These are phyloP conservation scores for Cydonia oblonga DNA, from an alignment of 331 rosid genomes.

Conservation along the genomic window DNA sequence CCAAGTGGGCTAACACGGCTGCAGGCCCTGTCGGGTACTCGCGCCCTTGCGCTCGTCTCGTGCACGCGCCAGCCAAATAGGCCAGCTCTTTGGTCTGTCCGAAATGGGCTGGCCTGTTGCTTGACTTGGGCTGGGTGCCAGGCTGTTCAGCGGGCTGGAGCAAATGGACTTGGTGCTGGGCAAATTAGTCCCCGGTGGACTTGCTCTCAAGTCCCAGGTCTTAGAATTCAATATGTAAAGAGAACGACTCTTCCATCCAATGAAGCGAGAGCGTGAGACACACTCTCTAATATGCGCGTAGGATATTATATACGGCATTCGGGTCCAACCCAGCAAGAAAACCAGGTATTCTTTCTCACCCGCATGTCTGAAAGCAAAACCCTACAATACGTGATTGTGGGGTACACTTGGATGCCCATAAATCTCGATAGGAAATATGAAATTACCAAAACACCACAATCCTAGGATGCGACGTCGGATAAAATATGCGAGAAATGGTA, in stretches of 20 bases:
- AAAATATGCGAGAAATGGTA: not conserved
- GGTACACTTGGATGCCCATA: conserved; percentile 9
- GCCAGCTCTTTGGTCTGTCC: no score
- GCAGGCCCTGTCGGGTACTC: no score
- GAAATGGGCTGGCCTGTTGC: no score
- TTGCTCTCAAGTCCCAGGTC: no score
- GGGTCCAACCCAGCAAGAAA: conserved; percentile 12
- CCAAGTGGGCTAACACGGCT: no score
- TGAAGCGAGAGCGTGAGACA: not conserved
- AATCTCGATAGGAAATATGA: not conserved
- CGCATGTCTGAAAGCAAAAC: conserved; percentile 20
- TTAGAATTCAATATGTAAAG: not conserved
- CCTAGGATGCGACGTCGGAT: not conserved
- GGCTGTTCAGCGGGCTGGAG: no score
- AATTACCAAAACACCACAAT: conserved; percentile 13
- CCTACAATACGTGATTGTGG: conserved; percentile 9
- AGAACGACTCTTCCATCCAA: not conserved
- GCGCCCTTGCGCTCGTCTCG: no score
- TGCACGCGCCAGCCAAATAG: no score
- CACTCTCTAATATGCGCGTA: not conserved
- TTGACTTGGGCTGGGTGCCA: no score
- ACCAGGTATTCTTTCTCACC: conserved; percentile 30
- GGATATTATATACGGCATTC: not conserved
- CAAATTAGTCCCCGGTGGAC: no score
- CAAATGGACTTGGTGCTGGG: no score